Conservation (phyloP, 768 basidiomycete species). For the Tulasnella sp. region DNA sequence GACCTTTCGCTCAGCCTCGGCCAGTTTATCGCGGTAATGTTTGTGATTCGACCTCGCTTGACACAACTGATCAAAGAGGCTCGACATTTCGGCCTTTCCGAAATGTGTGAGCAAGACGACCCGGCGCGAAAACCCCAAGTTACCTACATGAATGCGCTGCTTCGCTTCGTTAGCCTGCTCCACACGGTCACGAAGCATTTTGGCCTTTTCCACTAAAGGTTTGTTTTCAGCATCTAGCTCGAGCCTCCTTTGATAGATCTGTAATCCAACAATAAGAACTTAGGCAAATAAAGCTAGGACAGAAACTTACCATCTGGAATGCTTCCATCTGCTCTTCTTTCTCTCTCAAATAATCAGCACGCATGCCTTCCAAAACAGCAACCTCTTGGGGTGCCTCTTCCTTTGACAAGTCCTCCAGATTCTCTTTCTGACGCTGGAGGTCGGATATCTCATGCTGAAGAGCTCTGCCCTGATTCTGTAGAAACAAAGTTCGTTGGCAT, state of each 20-base stretch:
- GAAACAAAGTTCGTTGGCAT: neutral
- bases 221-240: slow-evolving; percentile 53
- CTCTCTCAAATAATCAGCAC: slow-evolving; percentile 60
- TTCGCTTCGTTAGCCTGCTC: slow-evolving; percentile 55
- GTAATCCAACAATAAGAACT: slow-evolving; percentile 8
- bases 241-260: slow-evolving; percentile 47
- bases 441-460: neutral
- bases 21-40: slow-evolving; percentile 59
- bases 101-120: neutral
- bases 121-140: slow-evolving; percentile 5
- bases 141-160: slow-evolving; percentile 50
- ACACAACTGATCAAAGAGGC: slow-evolving; percentile 55
- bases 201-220: slow-evolving; percentile 50
- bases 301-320: slow-evolving; percentile 39
- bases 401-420: slow-evolving; percentile 53
- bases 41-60: slow-evolving; percentile 54
- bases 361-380: slow-evolving; percentile 55
- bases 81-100: slow-evolving; percentile 54
- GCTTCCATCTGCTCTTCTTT: slow-evolving; percentile 45
- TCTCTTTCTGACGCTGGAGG: slow-evolving; percentile 2
- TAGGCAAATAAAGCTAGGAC: neutral
- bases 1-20: slow-evolving; percentile 54
- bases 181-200: slow-evolving; percentile 55
- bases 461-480: neutral
- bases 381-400: slow-evolving; percentile 70